Evolutionary conservation across 306 rosid species (phyloP).

Genomic region (Abrus precatorius): DNA sequence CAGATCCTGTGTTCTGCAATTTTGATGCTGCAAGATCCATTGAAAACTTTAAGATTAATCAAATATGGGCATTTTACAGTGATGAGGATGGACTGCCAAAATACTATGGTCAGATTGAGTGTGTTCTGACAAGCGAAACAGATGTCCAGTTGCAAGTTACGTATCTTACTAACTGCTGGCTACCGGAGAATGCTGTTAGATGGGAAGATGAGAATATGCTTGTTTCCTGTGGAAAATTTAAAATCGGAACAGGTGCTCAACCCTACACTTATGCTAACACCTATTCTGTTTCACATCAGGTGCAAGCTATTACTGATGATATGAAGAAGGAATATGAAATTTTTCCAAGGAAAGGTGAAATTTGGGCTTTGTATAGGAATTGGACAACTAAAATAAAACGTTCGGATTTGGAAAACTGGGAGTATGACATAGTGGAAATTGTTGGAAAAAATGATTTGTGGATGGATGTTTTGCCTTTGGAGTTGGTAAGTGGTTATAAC

Average conservation of each 20-base stretch:
- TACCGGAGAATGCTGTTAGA: conserved; percentile 50
- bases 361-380: conserved; percentile 87
- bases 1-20: conserved; percentile 76
- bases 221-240: conserved; percentile 74
- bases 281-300: conserved; percentile 70
- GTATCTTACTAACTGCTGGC: conserved; percentile 67
- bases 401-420: conserved; percentile 64
- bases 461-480: conserved; percentile 63
- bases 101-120: conserved; percentile 71
- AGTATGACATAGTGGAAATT: conserved; percentile 81
- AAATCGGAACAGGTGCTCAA: conserved; percentile 1
- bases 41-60: conserved; percentile 72
- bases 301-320: conserved; percentile 54
- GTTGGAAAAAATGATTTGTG: conserved; percentile 49
- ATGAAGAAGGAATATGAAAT: conserved; percentile 54
- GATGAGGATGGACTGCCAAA: conserved; percentile 93
- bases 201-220: conserved; percentile 74
- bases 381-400: conserved; percentile 67
- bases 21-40: conserved; percentile 67
- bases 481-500: conserved; percentile 62
- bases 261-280: conserved; percentile 46
- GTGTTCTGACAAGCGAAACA: conserved; percentile 47
- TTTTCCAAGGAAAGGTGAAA: conserved; percentile 77
- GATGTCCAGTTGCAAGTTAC: conserved; percentile 58
- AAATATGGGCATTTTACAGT: conserved; percentile 93